Conservation (phyloP, 2,329 filamentous ascomycete species). For the Cadophora malorum region DNA sequence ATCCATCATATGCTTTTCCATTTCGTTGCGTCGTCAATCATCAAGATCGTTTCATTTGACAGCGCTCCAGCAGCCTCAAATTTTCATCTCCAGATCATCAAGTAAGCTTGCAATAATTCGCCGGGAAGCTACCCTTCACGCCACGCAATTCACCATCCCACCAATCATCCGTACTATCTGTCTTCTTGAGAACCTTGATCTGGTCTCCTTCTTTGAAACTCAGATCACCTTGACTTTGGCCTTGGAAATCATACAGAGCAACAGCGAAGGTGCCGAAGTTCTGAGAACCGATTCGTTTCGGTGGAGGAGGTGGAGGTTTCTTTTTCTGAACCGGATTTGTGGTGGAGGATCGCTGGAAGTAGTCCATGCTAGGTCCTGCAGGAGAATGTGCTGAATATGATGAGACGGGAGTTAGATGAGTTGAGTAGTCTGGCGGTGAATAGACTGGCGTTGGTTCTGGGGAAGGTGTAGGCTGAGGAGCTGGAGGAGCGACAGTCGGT, state of each 20-base stretch:
- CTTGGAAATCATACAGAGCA: constrained; percentile 78
- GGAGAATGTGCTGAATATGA: constrained; percentile 41
- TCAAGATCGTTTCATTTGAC: constrained; percentile 2
- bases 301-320: constrained; percentile 73
- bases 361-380: constrained; percentile 40
- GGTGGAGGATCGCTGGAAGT: constrained; percentile 44
- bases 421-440: constrained; percentile 38
- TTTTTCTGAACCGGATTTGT: constrained; percentile 68
- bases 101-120: constrained; percentile 73
- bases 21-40: constrained; percentile 16
- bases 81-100: constrained; percentile 21
- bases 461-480: constrained; percentile 35
- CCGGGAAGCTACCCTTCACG: constrained; percentile 75
- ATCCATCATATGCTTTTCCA: constrained; percentile 3
- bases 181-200: constrained; percentile 80
- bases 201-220: constrained; percentile 78
- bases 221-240: constrained; percentile 73
- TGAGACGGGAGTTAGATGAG: constrained; percentile 38
- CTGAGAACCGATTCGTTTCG: constrained; percentile 60
- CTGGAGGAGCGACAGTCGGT: constrained; percentile 28
- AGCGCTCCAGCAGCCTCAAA: neutral
- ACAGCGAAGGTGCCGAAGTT: constrained; percentile 56
- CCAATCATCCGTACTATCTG: constrained; percentile 82
- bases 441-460: constrained; percentile 34
- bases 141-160: constrained; percentile 82